Evolutionary conservation across 306 rosid species (phyloP).

Genomic region (Pterocarpus macrocarpus): DNA sequence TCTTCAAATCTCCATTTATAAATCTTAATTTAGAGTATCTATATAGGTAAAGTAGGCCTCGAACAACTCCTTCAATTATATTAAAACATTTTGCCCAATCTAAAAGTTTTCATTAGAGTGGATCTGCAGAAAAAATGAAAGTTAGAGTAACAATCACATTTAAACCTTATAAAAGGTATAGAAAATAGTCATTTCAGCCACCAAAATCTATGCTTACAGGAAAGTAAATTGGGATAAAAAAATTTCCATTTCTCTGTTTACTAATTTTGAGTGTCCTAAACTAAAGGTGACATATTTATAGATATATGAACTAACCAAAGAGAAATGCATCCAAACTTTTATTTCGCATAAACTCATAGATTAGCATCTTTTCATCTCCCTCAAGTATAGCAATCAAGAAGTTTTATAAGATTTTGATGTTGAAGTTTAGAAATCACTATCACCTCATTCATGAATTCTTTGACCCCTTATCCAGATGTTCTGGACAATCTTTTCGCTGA

Average conservation of each 20-base stretch:
- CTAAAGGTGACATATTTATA: neutral
- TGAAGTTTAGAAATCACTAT: constrained; percentile 60
- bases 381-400: constrained; percentile 56
- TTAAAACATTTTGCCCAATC: constrained; percentile 44
- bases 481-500: constrained; percentile 57
- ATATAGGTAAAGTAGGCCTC: constrained; percentile 51
- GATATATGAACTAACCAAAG: constrained; percentile 50
- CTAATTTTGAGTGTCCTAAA: neutral
- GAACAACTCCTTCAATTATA: constrained; percentile 49
- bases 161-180: neutral
- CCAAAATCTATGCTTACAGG: no score
- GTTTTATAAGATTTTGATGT: constrained; percentile 61
- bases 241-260: neutral
- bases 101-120: constrained; percentile 30
- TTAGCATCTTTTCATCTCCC: constrained; percentile 56
- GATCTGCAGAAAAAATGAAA: constrained; percentile 28
- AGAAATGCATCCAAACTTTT: constrained; percentile 54
- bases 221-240: no score
- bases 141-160: neutral
- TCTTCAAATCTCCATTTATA: constrained; percentile 50
- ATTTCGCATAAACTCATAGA: constrained; percentile 64
- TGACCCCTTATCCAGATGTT: constrained; percentile 58
- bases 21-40: constrained; percentile 51
- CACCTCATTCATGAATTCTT: constrained; percentile 63
- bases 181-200: no score